phyloP scores from a whole-genome alignment of 768 basidiomycete species.

The Collybia sordida region DNA sequence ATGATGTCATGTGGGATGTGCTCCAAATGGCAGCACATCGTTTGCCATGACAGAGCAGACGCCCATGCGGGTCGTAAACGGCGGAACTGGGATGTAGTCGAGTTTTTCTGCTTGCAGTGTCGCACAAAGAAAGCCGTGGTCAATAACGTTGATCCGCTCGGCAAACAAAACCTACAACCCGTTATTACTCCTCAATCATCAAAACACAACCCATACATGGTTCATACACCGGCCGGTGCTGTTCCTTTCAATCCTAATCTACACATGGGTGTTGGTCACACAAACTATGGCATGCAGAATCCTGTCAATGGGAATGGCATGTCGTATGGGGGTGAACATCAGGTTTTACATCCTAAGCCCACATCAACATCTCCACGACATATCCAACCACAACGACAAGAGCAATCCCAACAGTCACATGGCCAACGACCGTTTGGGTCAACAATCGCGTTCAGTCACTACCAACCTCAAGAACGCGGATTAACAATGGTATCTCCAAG shows the following conservation, averaged over 20 bases:
- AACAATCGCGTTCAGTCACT: slow-evolving; percentile 44
- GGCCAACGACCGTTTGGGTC: slow-evolving; percentile 14
- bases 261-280: slow-evolving; percentile 4
- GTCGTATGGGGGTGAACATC: slow-evolving; percentile 9
- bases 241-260: slow-evolving; percentile 5
- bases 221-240: neutral
- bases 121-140: slow-evolving; percentile 19
- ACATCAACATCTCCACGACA: neutral
- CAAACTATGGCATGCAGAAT: neutral
- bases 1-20: slow-evolving; percentile 84
- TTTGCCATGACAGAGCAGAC: slow-evolving; percentile 80
- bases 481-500: slow-evolving; percentile 25
- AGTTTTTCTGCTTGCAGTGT: slow-evolving; percentile 75
- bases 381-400: slow-evolving; percentile 12
- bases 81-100: slow-evolving; percentile 84
- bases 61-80: slow-evolving; percentile 56
- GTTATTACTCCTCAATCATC: neutral
- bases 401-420: slow-evolving; percentile 11
- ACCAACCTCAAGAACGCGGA: slow-evolving; percentile 42
- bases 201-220: neutral
- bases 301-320: slow-evolving; percentile 11
- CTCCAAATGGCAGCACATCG: slow-evolving; percentile 87
- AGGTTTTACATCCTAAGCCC: slow-evolving; percentile 5
- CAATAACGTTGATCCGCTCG: slow-evolving; percentile 1
- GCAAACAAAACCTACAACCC: slow-evolving; percentile 15